Evolutionary conservation across 208 protist species (phyloP).

Genomic region (Trypanosomatidae sp.): DNA sequence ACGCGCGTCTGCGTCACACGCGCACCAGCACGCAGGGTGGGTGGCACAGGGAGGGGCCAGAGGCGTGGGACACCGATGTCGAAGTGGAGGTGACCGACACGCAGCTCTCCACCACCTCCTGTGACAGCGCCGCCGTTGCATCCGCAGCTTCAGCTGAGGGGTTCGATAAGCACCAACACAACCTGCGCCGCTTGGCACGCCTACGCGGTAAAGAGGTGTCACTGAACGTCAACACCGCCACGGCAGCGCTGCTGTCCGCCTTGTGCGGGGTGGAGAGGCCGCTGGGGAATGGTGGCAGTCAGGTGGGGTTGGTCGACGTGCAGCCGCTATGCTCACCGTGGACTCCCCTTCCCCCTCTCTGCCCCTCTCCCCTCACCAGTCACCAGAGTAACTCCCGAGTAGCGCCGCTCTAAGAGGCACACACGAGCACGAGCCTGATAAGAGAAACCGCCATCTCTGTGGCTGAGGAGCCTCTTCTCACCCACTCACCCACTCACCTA

Average conservation of each 20-base stretch:
- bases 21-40: neutral
- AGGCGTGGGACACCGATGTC: neutral
- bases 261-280: constrained; percentile 28
- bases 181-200: constrained; percentile 17
- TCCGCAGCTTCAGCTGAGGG: neutral
- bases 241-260: constrained; percentile 54
- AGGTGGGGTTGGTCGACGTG: constrained; percentile 8
- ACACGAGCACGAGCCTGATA: neutral
- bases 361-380: neutral
- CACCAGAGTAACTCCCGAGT: neutral
- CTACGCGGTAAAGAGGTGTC: constrained; percentile 60
- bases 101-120: neutral
- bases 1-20: constrained; percentile 22
- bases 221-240: constrained; percentile 81
- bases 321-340: neutral
- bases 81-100: neutral
- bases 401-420: neutral
- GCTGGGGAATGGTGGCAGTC: neutral
- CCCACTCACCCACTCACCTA: neutral
- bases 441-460: too few species aligned
- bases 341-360: neutral
- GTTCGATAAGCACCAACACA: constrained; percentile 15
- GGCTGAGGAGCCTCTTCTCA: neutral
- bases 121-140: neutral
- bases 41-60: neutral